Evolutionary conservation across 768 basidiomycete species (phyloP).

Genomic region (Naematelia encephala): DNA sequence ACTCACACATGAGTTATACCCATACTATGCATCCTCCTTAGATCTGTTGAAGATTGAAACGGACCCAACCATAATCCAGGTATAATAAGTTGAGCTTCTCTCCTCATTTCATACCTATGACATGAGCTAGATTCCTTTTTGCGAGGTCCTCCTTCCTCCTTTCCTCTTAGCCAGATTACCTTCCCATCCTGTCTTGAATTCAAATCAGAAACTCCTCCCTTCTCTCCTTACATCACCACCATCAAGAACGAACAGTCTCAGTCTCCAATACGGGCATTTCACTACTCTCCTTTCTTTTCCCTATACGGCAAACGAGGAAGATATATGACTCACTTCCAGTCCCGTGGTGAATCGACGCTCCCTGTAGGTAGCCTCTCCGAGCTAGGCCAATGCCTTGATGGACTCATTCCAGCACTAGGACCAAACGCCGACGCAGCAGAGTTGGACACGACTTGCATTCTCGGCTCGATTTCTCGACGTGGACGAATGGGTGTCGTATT

Average conservation of each 20-base stretch:
- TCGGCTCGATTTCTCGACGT: too few species aligned
- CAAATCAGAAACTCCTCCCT: too few species aligned
- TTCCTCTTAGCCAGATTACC: too few species aligned
- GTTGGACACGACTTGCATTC: not conserved
- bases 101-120: slow-evolving; percentile 50
- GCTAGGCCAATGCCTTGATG: not conserved
- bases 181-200: too few species aligned
- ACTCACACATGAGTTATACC: slow-evolving; percentile 51
- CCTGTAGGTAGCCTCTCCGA: not conserved
- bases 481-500: not conserved
- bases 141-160: too few species aligned
- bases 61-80: slow-evolving; percentile 49
- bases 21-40: slow-evolving; percentile 28
- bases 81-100: slow-evolving; percentile 48
- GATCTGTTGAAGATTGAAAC: slow-evolving; percentile 40
- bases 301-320: not conserved
- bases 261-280: too few species aligned
- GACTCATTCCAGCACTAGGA: not conserved
- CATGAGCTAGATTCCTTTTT: not conserved
- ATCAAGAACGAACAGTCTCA: too few species aligned
- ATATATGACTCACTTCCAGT: not conserved
- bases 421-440: not conserved
- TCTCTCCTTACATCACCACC: too few species aligned
- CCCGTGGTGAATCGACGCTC: not conserved
- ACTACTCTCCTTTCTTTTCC: too few species aligned